Conservation (phyloP, 768 basidiomycete species). For the Boletus subparvulus region DNA sequence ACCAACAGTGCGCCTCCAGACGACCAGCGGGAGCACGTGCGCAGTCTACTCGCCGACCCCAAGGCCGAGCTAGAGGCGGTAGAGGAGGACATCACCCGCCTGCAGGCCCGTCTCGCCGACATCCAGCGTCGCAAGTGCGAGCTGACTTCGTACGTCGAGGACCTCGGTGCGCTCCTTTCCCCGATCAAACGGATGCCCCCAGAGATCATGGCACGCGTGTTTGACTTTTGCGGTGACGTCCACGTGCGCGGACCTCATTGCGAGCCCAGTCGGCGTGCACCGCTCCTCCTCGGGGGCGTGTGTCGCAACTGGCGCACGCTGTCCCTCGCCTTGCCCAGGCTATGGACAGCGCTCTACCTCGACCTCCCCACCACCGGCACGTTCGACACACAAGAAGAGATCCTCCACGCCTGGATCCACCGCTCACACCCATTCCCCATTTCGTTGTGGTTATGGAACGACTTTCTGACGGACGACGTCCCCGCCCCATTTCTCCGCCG, state of each 20-base stretch:
- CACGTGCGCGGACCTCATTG: slow-evolving; percentile 28
- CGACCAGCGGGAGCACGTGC: slow-evolving; percentile 31
- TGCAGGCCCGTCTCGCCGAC: slow-evolving; percentile 32
- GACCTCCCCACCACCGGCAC: slow-evolving; percentile 27
- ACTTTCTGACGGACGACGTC: slow-evolving; percentile 34
- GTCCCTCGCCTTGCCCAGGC: slow-evolving; percentile 28
- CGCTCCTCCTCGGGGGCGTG: slow-evolving; percentile 29
- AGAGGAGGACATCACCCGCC: slow-evolving; percentile 25
- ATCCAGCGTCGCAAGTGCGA: slow-evolving; percentile 30
- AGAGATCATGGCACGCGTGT: slow-evolving; percentile 34
- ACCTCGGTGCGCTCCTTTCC: slow-evolving; percentile 33
- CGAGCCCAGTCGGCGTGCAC: slow-evolving; percentile 30
- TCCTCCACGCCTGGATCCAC: slow-evolving; percentile 28
- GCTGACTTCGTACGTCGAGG: slow-evolving; percentile 30
- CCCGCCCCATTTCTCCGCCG: slow-evolving; percentile 25
- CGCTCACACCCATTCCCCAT: slow-evolving; percentile 27
- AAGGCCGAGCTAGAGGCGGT: slow-evolving; percentile 28
- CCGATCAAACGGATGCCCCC: slow-evolving; percentile 35
- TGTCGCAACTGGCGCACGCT: slow-evolving; percentile 31
- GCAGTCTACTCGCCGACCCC: slow-evolving; percentile 23
- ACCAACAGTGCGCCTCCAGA: slow-evolving; percentile 29
- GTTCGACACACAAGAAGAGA: slow-evolving; percentile 24
- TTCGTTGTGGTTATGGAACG: slow-evolving; percentile 32
- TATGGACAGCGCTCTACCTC: slow-evolving; percentile 34
- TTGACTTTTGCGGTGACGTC: slow-evolving; percentile 33